These are phyloP conservation scores for Diaporthe aspalathi DNA, from an alignment of 2,329 filamentous ascomycete species.

Conservation along the genomic window DNA sequence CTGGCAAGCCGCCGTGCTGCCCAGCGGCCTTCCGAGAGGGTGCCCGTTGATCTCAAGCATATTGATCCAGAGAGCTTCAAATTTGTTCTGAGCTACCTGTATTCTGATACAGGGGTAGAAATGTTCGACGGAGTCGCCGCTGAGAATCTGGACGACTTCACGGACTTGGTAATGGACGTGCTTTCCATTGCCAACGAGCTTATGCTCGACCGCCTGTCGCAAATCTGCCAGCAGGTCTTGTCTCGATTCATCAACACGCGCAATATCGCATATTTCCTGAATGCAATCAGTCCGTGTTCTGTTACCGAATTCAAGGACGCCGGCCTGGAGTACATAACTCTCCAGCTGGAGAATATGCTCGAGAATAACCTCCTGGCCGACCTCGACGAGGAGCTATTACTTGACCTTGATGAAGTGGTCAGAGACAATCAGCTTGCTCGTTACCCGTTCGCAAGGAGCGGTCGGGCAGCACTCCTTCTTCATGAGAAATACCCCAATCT, in stretches of 20 bases:
- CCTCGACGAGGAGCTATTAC: conserved; percentile 84
- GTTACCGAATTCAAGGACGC: conserved; percentile 89
- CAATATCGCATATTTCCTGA: conserved; percentile 87
- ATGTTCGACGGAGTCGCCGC: conserved; percentile 83
- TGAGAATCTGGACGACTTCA: conserved; percentile 81
- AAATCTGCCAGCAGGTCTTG: conserved; percentile 87
- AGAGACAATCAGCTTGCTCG: conserved; percentile 84
- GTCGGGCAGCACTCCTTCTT: conserved; percentile 74
- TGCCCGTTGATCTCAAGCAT: conserved; percentile 86
- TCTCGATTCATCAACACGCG: conserved; percentile 86
- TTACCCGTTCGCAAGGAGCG: conserved; percentile 81
- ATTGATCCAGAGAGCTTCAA: conserved; percentile 79
- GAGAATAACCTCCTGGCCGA: conserved; percentile 90
- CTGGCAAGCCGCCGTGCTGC: conserved; percentile 74
- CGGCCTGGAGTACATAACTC: conserved; percentile 88
- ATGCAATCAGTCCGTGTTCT: conserved; percentile 85
- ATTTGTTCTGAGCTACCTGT: conserved; percentile 83
- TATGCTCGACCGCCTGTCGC: conserved; percentile 91
- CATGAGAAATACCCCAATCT: conserved; percentile 74
- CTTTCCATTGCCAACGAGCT: conserved; percentile 92
- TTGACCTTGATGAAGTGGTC: conserved; percentile 83
- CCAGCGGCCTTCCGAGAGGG: conserved; percentile 50
- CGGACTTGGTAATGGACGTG: conserved; percentile 90
- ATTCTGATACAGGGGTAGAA: conserved; percentile 82
- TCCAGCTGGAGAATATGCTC: conserved; percentile 91